These are phyloP conservation scores for Cicer yamashitae DNA, from an alignment of 306 rosid species.

Conservation along the genomic window DNA sequence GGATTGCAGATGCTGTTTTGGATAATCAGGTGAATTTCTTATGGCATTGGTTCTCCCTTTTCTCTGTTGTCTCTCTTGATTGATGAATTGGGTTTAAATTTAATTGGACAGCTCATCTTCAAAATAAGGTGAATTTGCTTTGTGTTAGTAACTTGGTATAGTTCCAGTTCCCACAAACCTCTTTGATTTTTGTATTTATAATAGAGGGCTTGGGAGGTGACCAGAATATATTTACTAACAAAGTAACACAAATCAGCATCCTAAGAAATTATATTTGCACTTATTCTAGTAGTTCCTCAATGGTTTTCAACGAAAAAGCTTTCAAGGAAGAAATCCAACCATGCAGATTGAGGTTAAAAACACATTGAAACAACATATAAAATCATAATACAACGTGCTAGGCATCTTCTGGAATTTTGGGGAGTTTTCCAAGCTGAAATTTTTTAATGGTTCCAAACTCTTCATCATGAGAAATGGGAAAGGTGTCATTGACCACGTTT, in stretches of 20 bases:
- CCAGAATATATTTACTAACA: background rate
- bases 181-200: constrained; percentile 17
- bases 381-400: constrained; percentile 33
- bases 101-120: background rate
- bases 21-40: constrained; percentile 68
- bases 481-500: constrained; percentile 92
- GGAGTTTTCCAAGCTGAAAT: constrained; percentile 95
- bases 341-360: background rate
- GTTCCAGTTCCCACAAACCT: background rate
- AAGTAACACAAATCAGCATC: constrained; percentile 31
- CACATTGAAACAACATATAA: constrained; percentile 21
- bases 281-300: constrained; percentile 23
- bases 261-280: background rate
- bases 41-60: background rate
- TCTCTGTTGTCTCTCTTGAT: background rate
- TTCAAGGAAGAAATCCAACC: background rate
- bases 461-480: constrained; percentile 95
- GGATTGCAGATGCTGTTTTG: constrained; percentile 70
- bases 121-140: background rate
- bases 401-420: constrained; percentile 81
- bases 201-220: background rate
- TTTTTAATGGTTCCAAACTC: constrained; percentile 99
- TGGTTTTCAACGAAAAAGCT: constrained; percentile 34
- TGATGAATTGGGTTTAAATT: background rate
- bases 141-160: background rate